phyloP scores from a whole-genome alignment of 2,329 filamentous ascomycete genomes.

The Tolypocladium nubicola region DNA sequence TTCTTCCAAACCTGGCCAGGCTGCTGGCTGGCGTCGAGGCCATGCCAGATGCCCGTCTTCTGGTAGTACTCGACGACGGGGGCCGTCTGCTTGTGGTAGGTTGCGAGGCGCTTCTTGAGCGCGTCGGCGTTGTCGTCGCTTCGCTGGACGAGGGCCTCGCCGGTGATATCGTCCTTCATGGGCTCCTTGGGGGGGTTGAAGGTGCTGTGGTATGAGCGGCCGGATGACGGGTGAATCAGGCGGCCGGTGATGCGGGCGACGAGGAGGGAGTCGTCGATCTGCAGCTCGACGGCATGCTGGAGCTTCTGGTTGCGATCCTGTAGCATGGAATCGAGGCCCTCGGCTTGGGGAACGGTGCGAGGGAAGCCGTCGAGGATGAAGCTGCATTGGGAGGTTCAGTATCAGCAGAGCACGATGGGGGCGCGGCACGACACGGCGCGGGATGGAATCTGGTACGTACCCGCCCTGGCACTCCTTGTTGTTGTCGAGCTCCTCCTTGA shows the following conservation, averaged over 20 bases:
- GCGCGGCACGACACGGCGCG: background rate
- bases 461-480: slow-evolving; percentile 96
- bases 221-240: slow-evolving; percentile 88
- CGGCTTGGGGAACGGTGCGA: slow-evolving; percentile 87
- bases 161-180: slow-evolving; percentile 96
- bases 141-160: slow-evolving; percentile 91
- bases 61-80: slow-evolving; percentile 96
- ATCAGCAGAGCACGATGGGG: slow-evolving; percentile 4
- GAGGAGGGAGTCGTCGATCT: slow-evolving; percentile 90
- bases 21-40: slow-evolving; percentile 91
- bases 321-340: slow-evolving; percentile 92
- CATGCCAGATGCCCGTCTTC: slow-evolving; percentile 93
- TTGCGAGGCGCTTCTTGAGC: slow-evolving; percentile 85
- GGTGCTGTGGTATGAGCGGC: slow-evolving; percentile 93
- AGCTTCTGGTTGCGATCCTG: slow-evolving; percentile 66
- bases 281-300: slow-evolving; percentile 89
- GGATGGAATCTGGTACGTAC: slow-evolving; percentile 37
- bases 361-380: slow-evolving; percentile 99
- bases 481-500: slow-evolving; percentile 89
- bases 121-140: slow-evolving; percentile 95
- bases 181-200: slow-evolving; percentile 94
- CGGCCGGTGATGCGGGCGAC: slow-evolving; percentile 95
- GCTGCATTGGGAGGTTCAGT: slow-evolving; percentile 32
- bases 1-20: slow-evolving; percentile 94
- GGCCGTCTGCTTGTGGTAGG: slow-evolving; percentile 88